Conservation (phyloP, 2,329 filamentous ascomycete species). For the Aplosporella prunicola region DNA sequence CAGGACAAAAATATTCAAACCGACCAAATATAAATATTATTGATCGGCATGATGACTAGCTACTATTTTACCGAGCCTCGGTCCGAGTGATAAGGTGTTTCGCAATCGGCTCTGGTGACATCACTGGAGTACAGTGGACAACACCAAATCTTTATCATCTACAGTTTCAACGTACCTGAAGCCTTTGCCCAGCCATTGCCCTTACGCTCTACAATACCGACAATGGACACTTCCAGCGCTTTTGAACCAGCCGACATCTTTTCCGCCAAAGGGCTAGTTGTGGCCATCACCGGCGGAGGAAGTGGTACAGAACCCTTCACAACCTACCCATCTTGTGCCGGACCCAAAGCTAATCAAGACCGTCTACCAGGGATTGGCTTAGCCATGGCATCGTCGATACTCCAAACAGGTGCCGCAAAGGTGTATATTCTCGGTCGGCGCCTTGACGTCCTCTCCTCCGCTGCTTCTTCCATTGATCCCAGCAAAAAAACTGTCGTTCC, state of each 20-base stretch:
- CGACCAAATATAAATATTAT: too few species aligned
- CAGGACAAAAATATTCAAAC: too few species aligned
- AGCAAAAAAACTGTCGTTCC: constrained; percentile 25
- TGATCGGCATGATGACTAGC: too few species aligned
- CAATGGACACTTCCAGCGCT: constrained; percentile 27
- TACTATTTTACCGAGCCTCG: too few species aligned
- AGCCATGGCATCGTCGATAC: constrained; percentile 33
- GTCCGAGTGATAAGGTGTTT: too few species aligned
- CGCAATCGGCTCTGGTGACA: too few species aligned
- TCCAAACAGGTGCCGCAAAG: constrained; percentile 31
- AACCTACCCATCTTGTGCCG: constrained; percentile 7
- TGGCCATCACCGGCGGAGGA: constrained; percentile 34
- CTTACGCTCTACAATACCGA: too few species aligned
- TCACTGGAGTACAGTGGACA: too few species aligned
- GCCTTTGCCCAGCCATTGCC: too few species aligned
- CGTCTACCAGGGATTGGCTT: constrained; percentile 28
- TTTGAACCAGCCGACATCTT: constrained; percentile 28
- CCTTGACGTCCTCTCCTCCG: constrained; percentile 30
- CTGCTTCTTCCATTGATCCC: constrained; percentile 25
- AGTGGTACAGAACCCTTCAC: constrained; percentile 23
- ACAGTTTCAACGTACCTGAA: too few species aligned
- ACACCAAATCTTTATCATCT: too few species aligned
- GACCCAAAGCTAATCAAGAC: too few species aligned
- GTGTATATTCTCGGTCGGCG: constrained; percentile 39
- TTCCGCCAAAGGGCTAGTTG: constrained; percentile 30